These are phyloP conservation scores for Bassia scoparia DNA, from an alignment of 148 eudicot genomes.

Conservation along the genomic window DNA sequence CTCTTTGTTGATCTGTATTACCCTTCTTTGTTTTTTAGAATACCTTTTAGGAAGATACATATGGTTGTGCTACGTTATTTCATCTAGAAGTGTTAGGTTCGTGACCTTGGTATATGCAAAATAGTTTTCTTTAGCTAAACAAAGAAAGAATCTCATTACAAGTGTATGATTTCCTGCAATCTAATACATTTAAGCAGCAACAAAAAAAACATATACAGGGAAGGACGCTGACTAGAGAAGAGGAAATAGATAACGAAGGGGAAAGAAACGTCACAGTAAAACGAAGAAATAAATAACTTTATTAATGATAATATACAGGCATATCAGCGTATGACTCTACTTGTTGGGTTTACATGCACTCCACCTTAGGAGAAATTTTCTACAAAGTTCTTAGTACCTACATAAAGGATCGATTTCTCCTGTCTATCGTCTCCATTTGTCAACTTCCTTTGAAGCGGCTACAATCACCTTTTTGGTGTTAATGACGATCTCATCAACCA, in stretches of 20 bases:
- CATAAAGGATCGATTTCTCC: background rate
- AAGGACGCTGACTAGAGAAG: background rate
- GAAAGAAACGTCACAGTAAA: background rate
- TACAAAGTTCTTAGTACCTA: background rate
- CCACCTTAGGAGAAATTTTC: background rate
- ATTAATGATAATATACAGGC: background rate
- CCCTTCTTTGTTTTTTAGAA: constrained; percentile 13
- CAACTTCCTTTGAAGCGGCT: constrained; percentile 61
- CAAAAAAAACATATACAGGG: background rate
- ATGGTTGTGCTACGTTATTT: background rate
- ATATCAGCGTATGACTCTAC: constrained; percentile 5
- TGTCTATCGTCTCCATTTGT: constrained; percentile 59
- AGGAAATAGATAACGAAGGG: background rate
- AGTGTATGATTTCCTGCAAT: background rate
- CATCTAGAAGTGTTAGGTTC: background rate
- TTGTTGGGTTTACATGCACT: constrained; percentile 9
- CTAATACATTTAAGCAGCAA: background rate
- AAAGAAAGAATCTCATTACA: background rate
- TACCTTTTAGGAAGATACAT: background rate
- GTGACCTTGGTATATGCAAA: background rate
- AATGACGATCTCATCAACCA: constrained; percentile 58
- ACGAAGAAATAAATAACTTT: background rate
- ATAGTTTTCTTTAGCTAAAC: background rate
- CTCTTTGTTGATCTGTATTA: constrained; percentile 1
- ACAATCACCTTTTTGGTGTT: constrained; percentile 59